A percentile compares a stretch with the other conserved stretches of the same genome.
Evolutionary conservation across 192 early-diverging fungal genomes (phyloP).

Genomic region (Podila epigama): DNA sequence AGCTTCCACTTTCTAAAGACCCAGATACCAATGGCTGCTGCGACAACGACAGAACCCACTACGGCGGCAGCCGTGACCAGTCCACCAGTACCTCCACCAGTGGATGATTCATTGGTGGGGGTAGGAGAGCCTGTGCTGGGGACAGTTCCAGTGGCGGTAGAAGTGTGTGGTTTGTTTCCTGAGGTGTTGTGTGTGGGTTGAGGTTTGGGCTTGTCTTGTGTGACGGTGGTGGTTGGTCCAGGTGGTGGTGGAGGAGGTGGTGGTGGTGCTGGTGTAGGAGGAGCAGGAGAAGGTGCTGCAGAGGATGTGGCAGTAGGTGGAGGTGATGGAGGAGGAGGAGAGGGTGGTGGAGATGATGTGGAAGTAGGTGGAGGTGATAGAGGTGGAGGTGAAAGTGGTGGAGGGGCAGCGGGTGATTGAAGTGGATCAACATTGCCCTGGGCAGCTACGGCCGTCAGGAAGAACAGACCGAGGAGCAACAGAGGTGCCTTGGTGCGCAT

Average conservation of each 20-base stretch:
- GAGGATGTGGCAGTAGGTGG: neutral
- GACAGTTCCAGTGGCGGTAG: neutral
- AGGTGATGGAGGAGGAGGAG: neutral
- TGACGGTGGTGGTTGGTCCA: neutral
- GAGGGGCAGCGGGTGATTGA: neutral
- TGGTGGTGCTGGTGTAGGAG: neutral
- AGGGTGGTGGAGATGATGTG: neutral
- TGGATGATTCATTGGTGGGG: neutral
- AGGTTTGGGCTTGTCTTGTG: too few species aligned
- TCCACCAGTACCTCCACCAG: neutral
- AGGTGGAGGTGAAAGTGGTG: neutral
- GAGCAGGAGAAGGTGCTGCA: neutral
- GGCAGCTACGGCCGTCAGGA: neutral
- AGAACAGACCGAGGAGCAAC: neutral
- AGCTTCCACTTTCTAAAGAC: constrained; percentile 63
- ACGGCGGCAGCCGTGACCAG: constrained; percentile 52
- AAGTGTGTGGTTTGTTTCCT: too few species aligned
- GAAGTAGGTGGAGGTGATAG: neutral
- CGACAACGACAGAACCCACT: constrained; percentile 49
- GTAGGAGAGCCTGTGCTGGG: neutral
- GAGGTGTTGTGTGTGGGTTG: too few species aligned
- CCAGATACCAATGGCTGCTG: constrained; percentile 58
- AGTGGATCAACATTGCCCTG: neutral
- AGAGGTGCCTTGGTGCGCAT: neutral
- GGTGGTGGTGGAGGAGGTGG: neutral